A percentile compares a stretch with the other conserved stretches of the same genome.
phyloP scores from a whole-genome alignment of 1,139 yeast species.

The Taphrina populina region DNA sequence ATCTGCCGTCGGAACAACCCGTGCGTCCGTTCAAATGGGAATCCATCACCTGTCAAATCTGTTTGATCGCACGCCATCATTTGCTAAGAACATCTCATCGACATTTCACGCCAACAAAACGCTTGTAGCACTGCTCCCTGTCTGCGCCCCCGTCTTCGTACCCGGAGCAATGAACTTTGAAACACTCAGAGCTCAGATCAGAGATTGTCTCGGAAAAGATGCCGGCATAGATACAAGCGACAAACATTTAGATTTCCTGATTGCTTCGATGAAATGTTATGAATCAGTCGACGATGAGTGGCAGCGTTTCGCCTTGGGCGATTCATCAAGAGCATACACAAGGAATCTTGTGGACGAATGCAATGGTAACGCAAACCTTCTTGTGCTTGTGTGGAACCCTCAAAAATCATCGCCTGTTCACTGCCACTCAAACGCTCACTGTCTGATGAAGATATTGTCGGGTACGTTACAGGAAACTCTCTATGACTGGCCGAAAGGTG shows the following conservation, averaged over 20 bases:
- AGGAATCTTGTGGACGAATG: conserved; percentile 66
- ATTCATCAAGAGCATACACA: conserved; percentile 51
- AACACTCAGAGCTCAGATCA: background rate
- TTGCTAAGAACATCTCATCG: no score
- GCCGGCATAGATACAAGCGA: conserved; percentile 51
- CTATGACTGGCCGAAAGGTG: conserved; percentile 54
- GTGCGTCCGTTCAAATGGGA: no score
- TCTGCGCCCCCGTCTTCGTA: no score
- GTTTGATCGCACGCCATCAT: no score
- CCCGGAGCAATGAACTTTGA: conserved; percentile 20
- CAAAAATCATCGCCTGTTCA: conserved; percentile 67
- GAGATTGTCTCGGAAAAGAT: conserved; percentile 44
- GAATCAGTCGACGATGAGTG: conserved; percentile 54
- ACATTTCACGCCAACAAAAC: no score
- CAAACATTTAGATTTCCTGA: conserved; percentile 55
- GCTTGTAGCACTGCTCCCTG: no score
- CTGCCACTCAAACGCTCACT: conserved; percentile 75
- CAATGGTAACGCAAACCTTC: conserved; percentile 66
- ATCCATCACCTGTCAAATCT: no score
- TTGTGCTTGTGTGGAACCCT: conserved; percentile 71
- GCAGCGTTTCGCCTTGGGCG: conserved; percentile 60
- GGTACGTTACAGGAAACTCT: conserved; percentile 62
- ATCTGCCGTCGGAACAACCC: no score
- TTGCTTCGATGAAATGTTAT: conserved; percentile 54
- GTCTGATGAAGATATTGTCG: conserved; percentile 56